Conservation (phyloP, 805 yeast species). For the Candida pseudofarinosa region DNA sequence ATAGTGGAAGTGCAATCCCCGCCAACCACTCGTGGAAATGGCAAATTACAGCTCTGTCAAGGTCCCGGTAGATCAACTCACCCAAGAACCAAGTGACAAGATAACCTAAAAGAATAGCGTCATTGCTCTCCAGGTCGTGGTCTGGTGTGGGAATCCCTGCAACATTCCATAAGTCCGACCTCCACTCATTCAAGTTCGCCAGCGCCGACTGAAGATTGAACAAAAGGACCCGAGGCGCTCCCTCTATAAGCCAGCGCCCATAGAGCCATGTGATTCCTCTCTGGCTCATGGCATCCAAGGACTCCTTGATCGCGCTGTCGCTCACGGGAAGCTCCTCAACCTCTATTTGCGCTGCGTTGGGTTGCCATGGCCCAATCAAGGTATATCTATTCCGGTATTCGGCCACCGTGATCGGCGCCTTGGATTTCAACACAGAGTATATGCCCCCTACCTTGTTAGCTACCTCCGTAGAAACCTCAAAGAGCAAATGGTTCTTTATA, state of each 20-base stretch:
- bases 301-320: slow-evolving; percentile 50
- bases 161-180: slow-evolving; percentile 82
- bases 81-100: slow-evolving; percentile 97
- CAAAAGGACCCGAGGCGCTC: slow-evolving; percentile 89
- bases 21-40: slow-evolving; percentile 99
- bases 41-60: slow-evolving; percentile 82
- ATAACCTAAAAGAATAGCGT: slow-evolving; percentile 89
- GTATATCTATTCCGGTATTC: slow-evolving; percentile 87
- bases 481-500: slow-evolving; percentile 78
- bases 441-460: slow-evolving; percentile 98
- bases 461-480: slow-evolving; percentile 95
- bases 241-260: slow-evolving; percentile 97
- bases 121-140: slow-evolving; percentile 83
- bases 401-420: slow-evolving; percentile 93
- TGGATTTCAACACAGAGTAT: slow-evolving; percentile 92
- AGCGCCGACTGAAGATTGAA: slow-evolving; percentile 82
- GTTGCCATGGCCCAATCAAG: slow-evolving; percentile 80
- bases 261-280: slow-evolving; percentile 82
- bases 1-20: slow-evolving; percentile 89
- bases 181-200: slow-evolving; percentile 81
- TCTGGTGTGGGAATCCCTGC: slow-evolving; percentile 94
- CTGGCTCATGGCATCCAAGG: slow-evolving; percentile 73
- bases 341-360: slow-evolving; percentile 69
- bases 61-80: slow-evolving; percentile 80
- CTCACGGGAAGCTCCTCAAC: slow-evolving; percentile 69